Evolutionary conservation across 164 flowering plant genomes (phyloP).

Genomic region (Platanus orientalis): DNA sequence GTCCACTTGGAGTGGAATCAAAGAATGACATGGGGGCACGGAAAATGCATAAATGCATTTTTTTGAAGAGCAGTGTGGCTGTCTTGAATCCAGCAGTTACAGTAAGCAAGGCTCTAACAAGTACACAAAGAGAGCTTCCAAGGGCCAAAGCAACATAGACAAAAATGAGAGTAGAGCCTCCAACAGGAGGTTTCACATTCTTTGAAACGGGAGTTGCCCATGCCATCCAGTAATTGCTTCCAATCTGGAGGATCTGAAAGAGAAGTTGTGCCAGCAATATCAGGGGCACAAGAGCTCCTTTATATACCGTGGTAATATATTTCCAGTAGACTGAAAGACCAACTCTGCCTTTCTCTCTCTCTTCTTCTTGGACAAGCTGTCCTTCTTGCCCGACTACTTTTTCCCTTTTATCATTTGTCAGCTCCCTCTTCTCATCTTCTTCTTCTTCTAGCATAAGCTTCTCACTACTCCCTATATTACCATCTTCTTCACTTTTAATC

Average conservation of each 20-base stretch:
- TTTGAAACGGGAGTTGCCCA: constrained; percentile 76
- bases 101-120: constrained; percentile 45
- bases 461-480: neutral
- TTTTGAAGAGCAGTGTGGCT: constrained; percentile 66
- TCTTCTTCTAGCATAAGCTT: constrained; percentile 19
- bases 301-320: constrained; percentile 61
- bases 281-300: constrained; percentile 75
- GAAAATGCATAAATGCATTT: constrained; percentile 77
- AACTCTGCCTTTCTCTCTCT: constrained; percentile 86
- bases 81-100: constrained; percentile 67
- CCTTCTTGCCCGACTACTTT: constrained; percentile 37
- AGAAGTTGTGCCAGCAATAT: constrained; percentile 52
- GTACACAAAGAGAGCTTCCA: constrained; percentile 62
- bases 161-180: constrained; percentile 33
- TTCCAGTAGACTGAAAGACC: constrained; percentile 79
- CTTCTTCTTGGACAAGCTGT: constrained; percentile 92
- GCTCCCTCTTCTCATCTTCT: constrained; percentile 15
- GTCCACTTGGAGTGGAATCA: constrained; percentile 93
- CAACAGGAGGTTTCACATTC: constrained; percentile 45
- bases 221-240: constrained; percentile 97
- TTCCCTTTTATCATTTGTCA: constrained; percentile 28
- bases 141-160: constrained; percentile 68
- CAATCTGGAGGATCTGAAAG: constrained; percentile 76
- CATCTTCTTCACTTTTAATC: constrained; percentile 13
- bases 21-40: constrained; percentile 97